phyloP scores from a whole-genome alignment of 495 filamentous ascomycete species.

The Sordaria brevicollis region DNA sequence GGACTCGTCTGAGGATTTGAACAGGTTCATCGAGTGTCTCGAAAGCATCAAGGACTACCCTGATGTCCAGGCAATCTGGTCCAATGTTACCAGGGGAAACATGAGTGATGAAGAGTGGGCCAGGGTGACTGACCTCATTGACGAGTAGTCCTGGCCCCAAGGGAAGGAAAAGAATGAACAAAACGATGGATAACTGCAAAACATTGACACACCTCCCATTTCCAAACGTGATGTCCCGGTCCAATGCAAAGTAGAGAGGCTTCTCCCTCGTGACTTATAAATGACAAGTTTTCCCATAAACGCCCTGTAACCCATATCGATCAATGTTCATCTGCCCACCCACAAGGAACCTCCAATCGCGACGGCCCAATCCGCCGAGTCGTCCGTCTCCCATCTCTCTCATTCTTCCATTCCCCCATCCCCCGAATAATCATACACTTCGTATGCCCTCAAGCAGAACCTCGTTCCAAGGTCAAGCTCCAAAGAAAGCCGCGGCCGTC shows the following conservation, averaged over 20 bases:
- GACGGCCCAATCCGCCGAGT: neutral
- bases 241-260: neutral
- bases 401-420: neutral
- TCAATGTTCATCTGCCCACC: neutral
- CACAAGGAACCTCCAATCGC: neutral
- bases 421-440: neutral
- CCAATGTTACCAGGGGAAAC: conserved; percentile 43
- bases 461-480: neutral
- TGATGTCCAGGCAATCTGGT: conserved; percentile 58
- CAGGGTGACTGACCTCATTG: conserved; percentile 37
- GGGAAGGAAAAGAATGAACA: neutral
- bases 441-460: neutral
- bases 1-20: conserved; percentile 36
- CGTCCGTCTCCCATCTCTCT: neutral
- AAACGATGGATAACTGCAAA: neutral
- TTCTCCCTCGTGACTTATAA: neutral
- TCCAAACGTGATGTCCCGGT: neutral
- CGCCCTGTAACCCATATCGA: neutral
- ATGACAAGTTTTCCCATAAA: neutral
- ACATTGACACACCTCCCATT: conserved; percentile 1
- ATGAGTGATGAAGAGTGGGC: conserved; percentile 38
- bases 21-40: conserved; percentile 44
- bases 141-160: conserved; percentile 4
- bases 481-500: neutral
- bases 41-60: conserved; percentile 45